phyloP scores from a whole-genome alignment of 1,284 basidiomycete species.

The Trichosporon sp. region DNA sequence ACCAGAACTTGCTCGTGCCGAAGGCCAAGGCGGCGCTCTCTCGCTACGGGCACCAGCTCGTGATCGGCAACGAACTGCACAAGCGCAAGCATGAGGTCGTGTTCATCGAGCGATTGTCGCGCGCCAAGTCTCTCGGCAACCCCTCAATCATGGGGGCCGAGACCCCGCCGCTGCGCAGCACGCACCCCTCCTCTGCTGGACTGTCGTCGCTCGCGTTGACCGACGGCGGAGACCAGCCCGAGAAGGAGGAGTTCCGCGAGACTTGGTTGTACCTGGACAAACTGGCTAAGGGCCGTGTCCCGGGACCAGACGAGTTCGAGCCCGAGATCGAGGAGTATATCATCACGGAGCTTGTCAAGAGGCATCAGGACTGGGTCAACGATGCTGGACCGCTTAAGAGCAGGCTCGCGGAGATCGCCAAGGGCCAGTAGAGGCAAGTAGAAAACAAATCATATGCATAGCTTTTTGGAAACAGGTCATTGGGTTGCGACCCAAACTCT shows the following conservation, averaged over 20 bases:
- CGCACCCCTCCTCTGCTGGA: background rate
- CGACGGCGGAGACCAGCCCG: conserved; percentile 37
- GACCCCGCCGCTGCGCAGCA: conserved; percentile 26
- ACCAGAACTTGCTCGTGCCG: conserved; percentile 76
- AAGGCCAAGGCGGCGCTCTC: conserved; percentile 86
- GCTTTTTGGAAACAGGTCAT: background rate
- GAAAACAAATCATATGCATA: conserved; percentile 8
- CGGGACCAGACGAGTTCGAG: conserved; percentile 38
- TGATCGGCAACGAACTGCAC: conserved; percentile 92
- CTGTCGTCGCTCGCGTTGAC: background rate
- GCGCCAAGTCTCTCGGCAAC: conserved; percentile 24
- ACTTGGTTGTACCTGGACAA: conserved; percentile 73
- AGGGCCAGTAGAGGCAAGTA: background rate
- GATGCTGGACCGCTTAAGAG: conserved; percentile 6
- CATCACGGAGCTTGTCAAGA: conserved; percentile 69
- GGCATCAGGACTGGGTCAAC: conserved; percentile 72
- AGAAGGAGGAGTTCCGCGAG: conserved; percentile 60
- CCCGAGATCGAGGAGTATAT: conserved; percentile 89
- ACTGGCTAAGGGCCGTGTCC: conserved; percentile 45
- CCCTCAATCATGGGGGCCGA: conserved; percentile 22
- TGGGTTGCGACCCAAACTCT: no score
- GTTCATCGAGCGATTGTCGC: conserved; percentile 64
- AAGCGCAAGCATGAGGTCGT: conserved; percentile 88
- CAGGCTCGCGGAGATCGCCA: background rate
- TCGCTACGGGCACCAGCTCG: conserved; percentile 94